These are phyloP conservation scores for Balansia obtecta DNA, from an alignment of 2,329 filamentous ascomycete species.

Conservation along the genomic window DNA sequence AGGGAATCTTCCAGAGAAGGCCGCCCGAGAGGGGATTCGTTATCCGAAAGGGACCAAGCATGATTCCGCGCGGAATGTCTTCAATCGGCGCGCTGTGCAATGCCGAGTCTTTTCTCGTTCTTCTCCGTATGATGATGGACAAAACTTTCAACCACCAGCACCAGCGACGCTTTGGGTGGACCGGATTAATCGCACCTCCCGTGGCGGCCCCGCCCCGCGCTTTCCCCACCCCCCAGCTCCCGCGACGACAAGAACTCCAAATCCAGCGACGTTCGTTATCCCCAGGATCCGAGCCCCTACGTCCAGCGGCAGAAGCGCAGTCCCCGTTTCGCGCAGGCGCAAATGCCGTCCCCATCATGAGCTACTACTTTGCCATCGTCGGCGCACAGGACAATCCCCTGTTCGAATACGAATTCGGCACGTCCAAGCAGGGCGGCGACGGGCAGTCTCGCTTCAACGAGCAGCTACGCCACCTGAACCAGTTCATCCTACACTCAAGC, in stretches of 20 bases:
- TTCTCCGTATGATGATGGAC: background rate
- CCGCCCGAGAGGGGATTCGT: conserved; percentile 67
- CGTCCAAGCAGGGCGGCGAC: conserved; percentile 90
- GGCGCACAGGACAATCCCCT: conserved; percentile 91
- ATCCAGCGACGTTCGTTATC: no score
- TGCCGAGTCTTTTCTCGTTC: no score
- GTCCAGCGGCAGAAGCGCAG: background rate
- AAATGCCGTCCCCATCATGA: conserved; percentile 47
- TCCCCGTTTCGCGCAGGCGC: conserved; percentile 1
- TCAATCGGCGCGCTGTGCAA: background rate
- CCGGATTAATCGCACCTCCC: conserved; percentile 3
- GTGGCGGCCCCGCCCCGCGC: no score
- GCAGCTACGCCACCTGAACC: conserved; percentile 85
- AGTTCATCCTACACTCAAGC: conserved; percentile 90
- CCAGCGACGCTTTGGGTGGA: background rate
- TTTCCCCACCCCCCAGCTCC: no score
- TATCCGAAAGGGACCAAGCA: conserved; percentile 77
- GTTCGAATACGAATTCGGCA: conserved; percentile 95
- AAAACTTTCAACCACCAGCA: background rate
- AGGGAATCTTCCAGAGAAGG: conserved; percentile 93
- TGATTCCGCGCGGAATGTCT: conserved; percentile 22
- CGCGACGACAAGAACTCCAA: background rate
- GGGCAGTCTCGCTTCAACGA: conserved; percentile 80
- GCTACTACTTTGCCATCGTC: conserved; percentile 96
- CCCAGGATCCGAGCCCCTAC: background rate